Conservation (phyloP, 805 yeast genomes). For the Kluyveromyces nonfermentans region DNA sequence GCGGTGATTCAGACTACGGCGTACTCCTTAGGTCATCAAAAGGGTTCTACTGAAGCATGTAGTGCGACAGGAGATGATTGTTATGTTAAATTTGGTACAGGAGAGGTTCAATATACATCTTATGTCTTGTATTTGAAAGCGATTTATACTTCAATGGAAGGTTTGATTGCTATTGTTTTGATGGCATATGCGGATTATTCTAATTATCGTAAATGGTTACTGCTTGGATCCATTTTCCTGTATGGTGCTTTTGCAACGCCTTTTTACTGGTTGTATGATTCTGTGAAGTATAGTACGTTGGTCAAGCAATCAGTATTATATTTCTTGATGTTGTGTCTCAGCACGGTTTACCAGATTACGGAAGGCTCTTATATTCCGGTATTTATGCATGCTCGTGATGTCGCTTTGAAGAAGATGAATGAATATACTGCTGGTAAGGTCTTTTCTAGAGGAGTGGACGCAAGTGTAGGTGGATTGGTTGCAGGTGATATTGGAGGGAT, state of each 20-base stretch:
- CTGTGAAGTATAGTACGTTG: conserved; percentile 15
- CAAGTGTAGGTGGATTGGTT: conserved; percentile 32
- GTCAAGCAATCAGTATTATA: conserved; percentile 27
- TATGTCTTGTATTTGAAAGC: conserved; percentile 33
- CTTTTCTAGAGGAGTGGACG: conserved; percentile 28
- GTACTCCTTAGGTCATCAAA: conserved; percentile 23
- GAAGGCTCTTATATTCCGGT: conserved; percentile 35
- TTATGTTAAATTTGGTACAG: conserved; percentile 29
- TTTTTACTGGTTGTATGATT: conserved; percentile 26
- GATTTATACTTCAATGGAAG: conserved; percentile 32
- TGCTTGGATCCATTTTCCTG: conserved; percentile 25
- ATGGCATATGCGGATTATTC: conserved; percentile 37
- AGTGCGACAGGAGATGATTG: conserved; percentile 30
- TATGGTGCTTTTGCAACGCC: conserved; percentile 32
- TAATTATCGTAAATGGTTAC: conserved; percentile 29
- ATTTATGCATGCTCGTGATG: conserved; percentile 30
- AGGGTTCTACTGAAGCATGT: conserved; percentile 22
- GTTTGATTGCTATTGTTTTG: conserved; percentile 27
- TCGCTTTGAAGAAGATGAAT: neutral
- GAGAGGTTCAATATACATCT: conserved; percentile 29
- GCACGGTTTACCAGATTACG: conserved; percentile 29
- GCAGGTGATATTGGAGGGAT: conserved; percentile 33
- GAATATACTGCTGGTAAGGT: conserved; percentile 8
- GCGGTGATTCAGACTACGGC: conserved; percentile 34
- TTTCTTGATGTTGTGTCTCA: conserved; percentile 23